Base-by-base conservation (phyloP, 495 filamentous ascomycete genomes). In the Hypomontagnella monticulosa region DNA sequence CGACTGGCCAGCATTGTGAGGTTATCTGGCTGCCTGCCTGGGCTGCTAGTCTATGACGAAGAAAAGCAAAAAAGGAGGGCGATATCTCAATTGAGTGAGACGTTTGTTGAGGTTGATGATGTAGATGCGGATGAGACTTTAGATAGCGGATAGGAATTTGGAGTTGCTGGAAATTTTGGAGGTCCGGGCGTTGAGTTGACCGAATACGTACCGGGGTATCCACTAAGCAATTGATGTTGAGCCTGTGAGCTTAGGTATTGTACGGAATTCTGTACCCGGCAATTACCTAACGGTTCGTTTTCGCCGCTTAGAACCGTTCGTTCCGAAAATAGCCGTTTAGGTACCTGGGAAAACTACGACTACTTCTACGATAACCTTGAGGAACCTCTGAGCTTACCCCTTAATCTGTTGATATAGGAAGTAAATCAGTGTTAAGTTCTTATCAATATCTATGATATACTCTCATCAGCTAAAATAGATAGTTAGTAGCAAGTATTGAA, bases 1-100 rank as follows among this genome's bases (percentile, higher is more conserved):
- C 87, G 80, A 64, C 78, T 85, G 60, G 89, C 84, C 78, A 93
- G 86, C 91, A 95, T 94, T 5, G n/a, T 63, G 43, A 46, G 11
- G 16, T 12, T 46, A 20, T 23, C 16, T 41, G 48, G 23, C 54
- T 42, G 34, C 32, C 40, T 47, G 57, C 52, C 37, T 42, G 37
- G 46, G 47, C 46, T 57, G 32, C 53, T 52, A 37, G 15, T 52
- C 30, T 68, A 61, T 27, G 49, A 27, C 47, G 36, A 69, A 69
- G 44, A 64, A 66, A 73, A 70, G 67, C 42, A 71, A 56, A 57
- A 37, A 51, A 57, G 53, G 71, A 59, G 73, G 66, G 49, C 40
- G 19, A 30, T 44, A 48, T 57, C 37, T 61, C 61, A 67, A 72
- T 52, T 69, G 71, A 53, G 64, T 56, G 63, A 52, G 63, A 73